Evolutionary conservation across 2,329 filamentous ascomycete species (phyloP), one percentile per base, ranked within the genome.

Genomic region (Clonostachys solani): DNA sequence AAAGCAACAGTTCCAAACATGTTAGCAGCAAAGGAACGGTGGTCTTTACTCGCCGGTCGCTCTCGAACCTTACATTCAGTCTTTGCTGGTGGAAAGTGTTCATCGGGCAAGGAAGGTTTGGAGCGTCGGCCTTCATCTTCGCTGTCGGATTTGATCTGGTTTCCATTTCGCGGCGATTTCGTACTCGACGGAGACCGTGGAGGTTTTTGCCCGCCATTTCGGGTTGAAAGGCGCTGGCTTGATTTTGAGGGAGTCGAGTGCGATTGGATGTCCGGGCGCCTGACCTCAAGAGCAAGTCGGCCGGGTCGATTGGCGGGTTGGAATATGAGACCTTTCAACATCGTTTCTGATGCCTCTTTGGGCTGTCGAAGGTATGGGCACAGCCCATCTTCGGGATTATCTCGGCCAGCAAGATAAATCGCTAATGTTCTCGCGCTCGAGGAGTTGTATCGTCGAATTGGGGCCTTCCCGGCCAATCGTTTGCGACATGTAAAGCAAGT

Each of bases 361-460:
- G 71, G 64, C 6, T 66, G 61, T 42, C 66, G 65, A 15, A 81
- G 62, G 18, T 69, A 62, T 2, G 75, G 75, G 44, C 90, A 95
- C 1, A 95, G 70, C 4, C 80, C 81, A 49, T 70, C 74, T 52
- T 89, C 83, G 0, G 90, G 83, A 53, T 94, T 82, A 56, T 92
- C 87, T 59, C 90, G 84, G 57, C 86, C 88, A 10, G 90, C 89
- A 44, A 95, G 75, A 58, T 88, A 89, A 47, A 89, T 80, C 12
- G 91, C 91, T 33, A 96, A 68, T 2, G 87, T 89, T 57, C 89
- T 81, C 9, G 91, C 90, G 58, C 89, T 95, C 42, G 90, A 82
- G 18, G 86, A 78, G 48, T 86, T 95, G 57, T 92, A 94, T 58
- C 86, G 80, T 50, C 89, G 84, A 55, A 90, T 79, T 3, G 89